A percentile compares a stretch with the other conserved stretches of the same genome.
These are phyloP conservation scores for Serendipita indica DNA, from an alignment of 768 basidiomycete species.

Conservation along the genomic window DNA sequence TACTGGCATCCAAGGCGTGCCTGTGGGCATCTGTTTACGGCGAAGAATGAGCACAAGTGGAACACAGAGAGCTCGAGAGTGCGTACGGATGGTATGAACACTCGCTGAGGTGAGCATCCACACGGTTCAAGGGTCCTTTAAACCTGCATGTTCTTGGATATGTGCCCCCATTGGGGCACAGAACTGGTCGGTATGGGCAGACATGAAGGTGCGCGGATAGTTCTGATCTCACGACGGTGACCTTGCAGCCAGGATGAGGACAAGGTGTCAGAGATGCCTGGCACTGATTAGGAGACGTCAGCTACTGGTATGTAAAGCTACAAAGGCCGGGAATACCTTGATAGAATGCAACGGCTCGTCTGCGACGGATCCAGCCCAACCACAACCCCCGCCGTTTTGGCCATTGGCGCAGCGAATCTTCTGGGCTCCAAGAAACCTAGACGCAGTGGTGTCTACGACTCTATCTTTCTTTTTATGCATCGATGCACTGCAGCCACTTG, in stretches of 20 bases:
- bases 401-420: background rate
- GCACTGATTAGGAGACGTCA: background rate
- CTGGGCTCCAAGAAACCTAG: background rate
- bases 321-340: background rate
- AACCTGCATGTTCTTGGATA: background rate
- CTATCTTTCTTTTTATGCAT: background rate
- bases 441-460: background rate
- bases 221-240: background rate
- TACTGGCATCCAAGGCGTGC: background rate
- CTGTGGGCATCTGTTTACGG: background rate
- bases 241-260: background rate
- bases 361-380: background rate
- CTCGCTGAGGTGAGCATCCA: background rate
- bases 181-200: background rate
- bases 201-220: background rate
- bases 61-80: background rate
- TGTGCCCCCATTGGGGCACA: background rate
- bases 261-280: background rate
- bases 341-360: background rate
- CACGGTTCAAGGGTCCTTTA: background rate
- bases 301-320: background rate
- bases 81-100: background rate
- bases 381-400: background rate
- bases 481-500: background rate
- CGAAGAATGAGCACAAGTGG: background rate